Evolutionary conservation across 495 filamentous ascomycete genomes (phyloP).

Genomic region (Xanthoparmelia taractica): DNA sequence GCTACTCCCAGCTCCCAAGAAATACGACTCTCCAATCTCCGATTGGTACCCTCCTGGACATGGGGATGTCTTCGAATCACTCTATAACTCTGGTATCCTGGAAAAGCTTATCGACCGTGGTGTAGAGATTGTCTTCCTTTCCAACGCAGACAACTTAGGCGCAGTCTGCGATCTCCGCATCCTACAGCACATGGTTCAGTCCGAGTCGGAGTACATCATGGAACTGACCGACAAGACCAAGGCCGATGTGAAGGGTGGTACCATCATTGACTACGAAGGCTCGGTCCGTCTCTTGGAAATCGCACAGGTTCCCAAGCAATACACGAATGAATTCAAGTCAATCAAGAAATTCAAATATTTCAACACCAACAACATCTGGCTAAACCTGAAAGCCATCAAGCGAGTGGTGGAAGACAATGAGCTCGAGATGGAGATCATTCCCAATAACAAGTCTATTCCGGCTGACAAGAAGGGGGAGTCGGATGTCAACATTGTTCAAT

Average conservation of each 20-base stretch:
- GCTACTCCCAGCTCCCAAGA: slow-evolving; percentile 89
- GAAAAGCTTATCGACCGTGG: slow-evolving; percentile 92
- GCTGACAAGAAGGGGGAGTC: slow-evolving; percentile 99
- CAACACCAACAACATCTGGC: slow-evolving; percentile 99
- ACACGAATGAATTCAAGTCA: slow-evolving; percentile 99
- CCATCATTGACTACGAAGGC: slow-evolving; percentile 98
- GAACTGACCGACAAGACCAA: slow-evolving; percentile 99
- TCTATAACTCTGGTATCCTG: slow-evolving; percentile 98
- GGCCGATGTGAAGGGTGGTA: slow-evolving; percentile 99
- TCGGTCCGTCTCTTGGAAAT: slow-evolving; percentile 95
- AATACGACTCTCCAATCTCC: slow-evolving; percentile 74
- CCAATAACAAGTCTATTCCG: slow-evolving; percentile 96
- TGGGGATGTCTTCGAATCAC: slow-evolving; percentile 98
- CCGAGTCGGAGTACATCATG: slow-evolving; percentile 96
- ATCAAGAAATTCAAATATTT: slow-evolving; percentile 99
- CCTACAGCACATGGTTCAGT: slow-evolving; percentile 98
- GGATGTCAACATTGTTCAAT: slow-evolving; percentile 91
- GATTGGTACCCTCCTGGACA: slow-evolving; percentile 99
- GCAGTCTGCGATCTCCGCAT: slow-evolving; percentile 96
- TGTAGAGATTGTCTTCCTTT: slow-evolving; percentile 97
- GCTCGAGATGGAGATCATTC: slow-evolving; percentile 99
- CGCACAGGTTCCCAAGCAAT: slow-evolving; percentile 99
- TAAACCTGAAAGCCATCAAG: slow-evolving; percentile 96
- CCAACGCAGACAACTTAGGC: slow-evolving; percentile 97
- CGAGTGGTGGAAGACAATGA: slow-evolving; percentile 97